phyloP scores from a whole-genome alignment of 257 asterid species.

The Fraxinus americana region DNA sequence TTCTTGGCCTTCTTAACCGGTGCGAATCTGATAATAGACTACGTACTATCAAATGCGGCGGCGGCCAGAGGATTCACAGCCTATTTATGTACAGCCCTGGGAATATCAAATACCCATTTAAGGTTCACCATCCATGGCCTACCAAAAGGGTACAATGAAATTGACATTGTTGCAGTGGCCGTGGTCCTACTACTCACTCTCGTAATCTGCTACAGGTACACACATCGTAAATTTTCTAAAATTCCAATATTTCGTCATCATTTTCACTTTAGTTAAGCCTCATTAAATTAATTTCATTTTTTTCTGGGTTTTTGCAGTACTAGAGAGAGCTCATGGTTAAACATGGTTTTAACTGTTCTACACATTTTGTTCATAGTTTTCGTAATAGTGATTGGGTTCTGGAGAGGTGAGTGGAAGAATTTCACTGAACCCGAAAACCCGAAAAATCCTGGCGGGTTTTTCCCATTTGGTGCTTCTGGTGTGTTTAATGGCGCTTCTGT shows the following conservation, averaged over 20 bases:
- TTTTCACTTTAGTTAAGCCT: neutral
- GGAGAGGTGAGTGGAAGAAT: constrained; percentile 71
- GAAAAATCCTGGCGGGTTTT: constrained; percentile 60
- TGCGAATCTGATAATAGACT: constrained; percentile 77
- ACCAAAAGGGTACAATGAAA: constrained; percentile 77
- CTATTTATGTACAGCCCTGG: constrained; percentile 71
- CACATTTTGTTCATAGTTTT: constrained; percentile 78
- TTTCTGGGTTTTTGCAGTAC: constrained; percentile 50
- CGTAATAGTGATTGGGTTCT: constrained; percentile 74
- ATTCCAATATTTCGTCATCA: neutral
- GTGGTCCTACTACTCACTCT: constrained; percentile 73
- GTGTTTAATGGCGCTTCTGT: constrained; percentile 86
- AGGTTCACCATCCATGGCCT: constrained; percentile 53
- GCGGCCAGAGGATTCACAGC: constrained; percentile 93
- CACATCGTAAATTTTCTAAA: constrained; percentile 8
- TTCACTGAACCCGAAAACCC: constrained; percentile 57
- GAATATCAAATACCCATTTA: constrained; percentile 48
- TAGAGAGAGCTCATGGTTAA: constrained; percentile 80
- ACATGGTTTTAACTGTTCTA: constrained; percentile 69
- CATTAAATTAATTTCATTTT: neutral
- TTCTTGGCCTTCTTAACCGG: constrained; percentile 86
- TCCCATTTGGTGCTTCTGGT: constrained; percentile 81
- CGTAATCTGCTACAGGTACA: constrained; percentile 83
- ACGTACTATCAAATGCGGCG: constrained; percentile 93
- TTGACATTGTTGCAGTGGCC: constrained; percentile 76